These are phyloP conservation scores for Cryptococcus maquisensis DNA, from an alignment of 1,284 basidiomycete genomes.

Conservation along the genomic window DNA sequence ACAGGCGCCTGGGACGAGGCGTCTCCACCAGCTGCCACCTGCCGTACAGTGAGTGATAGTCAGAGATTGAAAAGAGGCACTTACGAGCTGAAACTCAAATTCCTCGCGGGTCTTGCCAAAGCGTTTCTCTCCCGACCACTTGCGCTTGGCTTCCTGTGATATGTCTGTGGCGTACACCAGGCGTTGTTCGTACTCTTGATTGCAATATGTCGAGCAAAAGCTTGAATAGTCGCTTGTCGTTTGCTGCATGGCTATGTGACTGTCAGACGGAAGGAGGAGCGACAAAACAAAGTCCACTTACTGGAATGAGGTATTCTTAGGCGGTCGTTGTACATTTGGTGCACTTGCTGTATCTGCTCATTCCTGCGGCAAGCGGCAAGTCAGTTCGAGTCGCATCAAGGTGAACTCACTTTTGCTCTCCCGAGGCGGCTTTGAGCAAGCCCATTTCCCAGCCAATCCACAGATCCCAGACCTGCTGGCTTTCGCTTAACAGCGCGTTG, in stretches of 20 bases:
- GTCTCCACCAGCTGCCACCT: neutral
- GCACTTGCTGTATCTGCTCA: constrained; percentile 34
- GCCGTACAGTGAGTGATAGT: neutral
- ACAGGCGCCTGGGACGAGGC: constrained; percentile 16
- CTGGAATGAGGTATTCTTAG: constrained; percentile 44
- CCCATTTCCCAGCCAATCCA: constrained; percentile 72
- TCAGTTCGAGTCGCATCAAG: neutral
- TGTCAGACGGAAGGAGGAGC: constrained; percentile 1
- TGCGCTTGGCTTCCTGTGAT: constrained; percentile 54
- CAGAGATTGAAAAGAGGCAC: neutral
- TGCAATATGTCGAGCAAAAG: constrained; percentile 72
- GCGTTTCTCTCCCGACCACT: constrained; percentile 30
- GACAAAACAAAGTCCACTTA: constrained; percentile 8
- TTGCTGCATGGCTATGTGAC: constrained; percentile 57
- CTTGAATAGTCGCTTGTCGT: constrained; percentile 79
- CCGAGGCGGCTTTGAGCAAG: constrained; percentile 52
- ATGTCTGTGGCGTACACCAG: constrained; percentile 71
- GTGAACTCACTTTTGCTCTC: constrained; percentile 53
- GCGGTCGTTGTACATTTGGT: constrained; percentile 42
- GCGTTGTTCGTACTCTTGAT: constrained; percentile 67
- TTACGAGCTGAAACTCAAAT: constrained; percentile 40
- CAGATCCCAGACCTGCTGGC: constrained; percentile 66
- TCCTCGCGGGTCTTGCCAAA: constrained; percentile 38
- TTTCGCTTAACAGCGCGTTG: constrained; percentile 55
- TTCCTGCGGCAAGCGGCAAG: constrained; percentile 14